Conservation (phyloP, 176 grass and related monocot species). For the Sorghum bicolor region DNA sequence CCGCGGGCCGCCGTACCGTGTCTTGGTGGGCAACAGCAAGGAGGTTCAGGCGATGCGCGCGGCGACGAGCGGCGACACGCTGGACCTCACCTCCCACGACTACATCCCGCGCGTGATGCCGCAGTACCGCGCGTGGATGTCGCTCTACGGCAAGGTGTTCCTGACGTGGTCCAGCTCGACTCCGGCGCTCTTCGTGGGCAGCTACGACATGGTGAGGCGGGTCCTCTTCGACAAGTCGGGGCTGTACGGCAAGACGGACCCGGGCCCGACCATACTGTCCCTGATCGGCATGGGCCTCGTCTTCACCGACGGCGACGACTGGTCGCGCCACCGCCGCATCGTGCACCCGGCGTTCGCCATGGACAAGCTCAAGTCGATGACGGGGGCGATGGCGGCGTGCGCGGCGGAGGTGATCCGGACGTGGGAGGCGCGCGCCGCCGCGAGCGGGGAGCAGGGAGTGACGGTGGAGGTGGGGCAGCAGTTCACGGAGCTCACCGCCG, state of each 20-base stretch:
- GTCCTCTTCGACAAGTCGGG: conserved; percentile 45
- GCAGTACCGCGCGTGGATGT: conserved; percentile 28
- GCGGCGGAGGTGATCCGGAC: conserved; percentile 31
- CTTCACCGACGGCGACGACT: conserved; percentile 43
- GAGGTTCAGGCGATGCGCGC: conserved; percentile 37
- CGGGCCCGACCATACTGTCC: conserved; percentile 12
- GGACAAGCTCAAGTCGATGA: conserved; percentile 77
- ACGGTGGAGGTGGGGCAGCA: conserved; percentile 44
- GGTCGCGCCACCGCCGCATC: conserved; percentile 55
- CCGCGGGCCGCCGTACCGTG: conserved; percentile 41
- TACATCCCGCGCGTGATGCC: conserved; percentile 35
- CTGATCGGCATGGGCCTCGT: conserved; percentile 50
- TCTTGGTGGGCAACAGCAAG: conserved; percentile 32
- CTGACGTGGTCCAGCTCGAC: conserved; percentile 45
- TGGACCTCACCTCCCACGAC: conserved; percentile 45
- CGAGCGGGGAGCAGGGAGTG: neutral
- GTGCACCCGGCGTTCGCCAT: conserved; percentile 74
- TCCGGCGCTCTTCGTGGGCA: conserved; percentile 39
- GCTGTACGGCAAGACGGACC: conserved; percentile 21
- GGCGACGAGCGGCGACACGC: conserved; percentile 15
- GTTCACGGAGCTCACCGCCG: conserved; percentile 57
- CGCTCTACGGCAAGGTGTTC: conserved; percentile 25
- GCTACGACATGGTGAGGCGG: conserved; percentile 45
- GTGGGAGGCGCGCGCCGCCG: conserved; percentile 36
- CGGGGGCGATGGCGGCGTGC: conserved; percentile 41